Evolutionary conservation across 2,329 filamentous ascomycete genomes (phyloP).

Genomic region (Drechslerella coelobrocha): DNA sequence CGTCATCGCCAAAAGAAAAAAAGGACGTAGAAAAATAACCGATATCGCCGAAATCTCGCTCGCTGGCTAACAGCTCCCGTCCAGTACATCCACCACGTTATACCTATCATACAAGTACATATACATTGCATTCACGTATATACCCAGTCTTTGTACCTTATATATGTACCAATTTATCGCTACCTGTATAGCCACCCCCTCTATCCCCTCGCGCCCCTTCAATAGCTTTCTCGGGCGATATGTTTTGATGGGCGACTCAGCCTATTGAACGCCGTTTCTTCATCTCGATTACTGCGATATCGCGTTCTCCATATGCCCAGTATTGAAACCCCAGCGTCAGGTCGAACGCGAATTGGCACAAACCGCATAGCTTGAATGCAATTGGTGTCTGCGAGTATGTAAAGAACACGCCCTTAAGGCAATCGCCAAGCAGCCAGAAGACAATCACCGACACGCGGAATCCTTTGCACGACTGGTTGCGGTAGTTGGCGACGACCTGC

Average conservation of each 20-base stretch:
- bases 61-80: too few species aligned
- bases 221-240: neutral
- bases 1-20: neutral
- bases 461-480: conserved; percentile 74
- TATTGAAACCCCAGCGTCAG: conserved; percentile 76
- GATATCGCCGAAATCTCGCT: too few species aligned
- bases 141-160: too few species aligned
- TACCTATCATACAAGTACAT: too few species aligned
- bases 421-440: conserved; percentile 80
- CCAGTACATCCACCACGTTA: too few species aligned
- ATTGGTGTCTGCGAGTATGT: conserved; percentile 74
- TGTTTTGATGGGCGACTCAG: neutral
- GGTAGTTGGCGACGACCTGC: conserved; percentile 75
- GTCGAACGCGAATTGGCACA: conserved; percentile 82
- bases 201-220: neutral
- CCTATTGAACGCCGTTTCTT: conserved; percentile 40
- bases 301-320: conserved; percentile 68
- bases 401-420: conserved; percentile 89
- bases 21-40: neutral
- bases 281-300: conserved; percentile 28
- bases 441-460: conserved; percentile 77
- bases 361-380: conserved; percentile 81
- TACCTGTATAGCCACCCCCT: too few species aligned
- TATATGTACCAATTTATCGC: too few species aligned
- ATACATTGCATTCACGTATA: too few species aligned